A percentile compares a stretch with the other conserved stretches of the same genome.
These are phyloP conservation scores for Cantharellus cinnabarinus DNA, from an alignment of 768 basidiomycete genomes.

Conservation along the genomic window DNA sequence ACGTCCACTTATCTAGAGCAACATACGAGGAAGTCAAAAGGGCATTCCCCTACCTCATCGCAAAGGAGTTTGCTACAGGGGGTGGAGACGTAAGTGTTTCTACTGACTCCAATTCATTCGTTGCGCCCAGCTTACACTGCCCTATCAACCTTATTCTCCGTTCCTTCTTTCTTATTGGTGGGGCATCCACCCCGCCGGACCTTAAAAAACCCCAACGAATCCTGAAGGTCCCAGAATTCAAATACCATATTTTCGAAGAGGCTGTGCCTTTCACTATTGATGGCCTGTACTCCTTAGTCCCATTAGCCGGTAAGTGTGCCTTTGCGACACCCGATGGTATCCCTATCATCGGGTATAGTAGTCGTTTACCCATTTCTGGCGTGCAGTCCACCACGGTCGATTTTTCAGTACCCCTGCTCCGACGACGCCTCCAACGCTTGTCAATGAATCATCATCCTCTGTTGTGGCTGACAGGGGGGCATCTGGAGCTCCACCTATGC, in stretches of 20 bases:
- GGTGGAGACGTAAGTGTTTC: slow-evolving; percentile 39
- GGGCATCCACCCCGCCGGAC: not conserved
- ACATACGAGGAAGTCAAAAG: slow-evolving; percentile 48
- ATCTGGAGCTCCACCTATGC: slow-evolving; percentile 6
- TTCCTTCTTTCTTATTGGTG: not conserved
- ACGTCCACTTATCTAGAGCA: slow-evolving; percentile 45
- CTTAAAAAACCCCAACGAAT: not conserved
- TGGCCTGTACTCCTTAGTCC: slow-evolving; percentile 41
- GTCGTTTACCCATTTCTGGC: not conserved
- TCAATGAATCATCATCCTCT: slow-evolving; percentile 20
- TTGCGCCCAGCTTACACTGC: not conserved
- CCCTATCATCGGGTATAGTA: slow-evolving; percentile 2
- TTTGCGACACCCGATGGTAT: not conserved
- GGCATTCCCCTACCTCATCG: slow-evolving; percentile 66
- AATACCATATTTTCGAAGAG: slow-evolving; percentile 64
- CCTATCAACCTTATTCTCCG: not conserved
- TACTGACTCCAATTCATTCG: not conserved
- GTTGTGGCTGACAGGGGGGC: not conserved
- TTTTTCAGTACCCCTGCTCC: slow-evolving; percentile 26
- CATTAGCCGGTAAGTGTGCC: slow-evolving; percentile 35
- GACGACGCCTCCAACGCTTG: slow-evolving; percentile 20
- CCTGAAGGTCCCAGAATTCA: slow-evolving; percentile 54
- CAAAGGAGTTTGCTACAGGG: slow-evolving; percentile 56
- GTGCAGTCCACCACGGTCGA: slow-evolving; percentile 53
- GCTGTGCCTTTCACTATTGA: slow-evolving; percentile 46